These are phyloP conservation scores for Colletotrichum incanum DNA, from an alignment of 2,329 filamentous ascomycete species.

Conservation along the genomic window DNA sequence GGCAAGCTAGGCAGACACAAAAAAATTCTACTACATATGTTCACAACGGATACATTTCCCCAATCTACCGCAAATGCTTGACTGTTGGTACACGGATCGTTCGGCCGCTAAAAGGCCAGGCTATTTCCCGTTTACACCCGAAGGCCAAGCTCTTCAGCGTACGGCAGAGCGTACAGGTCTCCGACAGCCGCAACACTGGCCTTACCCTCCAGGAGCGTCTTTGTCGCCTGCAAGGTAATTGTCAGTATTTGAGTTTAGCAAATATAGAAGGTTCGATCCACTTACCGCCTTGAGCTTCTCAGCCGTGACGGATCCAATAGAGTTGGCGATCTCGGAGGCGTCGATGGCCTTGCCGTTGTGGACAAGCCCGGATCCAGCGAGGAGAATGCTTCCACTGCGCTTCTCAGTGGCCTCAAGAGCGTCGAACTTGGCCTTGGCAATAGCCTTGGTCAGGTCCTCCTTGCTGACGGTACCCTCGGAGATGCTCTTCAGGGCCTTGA, in stretches of 20 bases:
- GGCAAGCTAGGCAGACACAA: conserved; percentile 43
- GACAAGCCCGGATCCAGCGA: conserved; percentile 88
- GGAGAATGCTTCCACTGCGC: conserved; percentile 82
- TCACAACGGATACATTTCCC: conserved; percentile 60
- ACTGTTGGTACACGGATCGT: conserved; percentile 60
- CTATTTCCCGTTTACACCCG: conserved; percentile 79
- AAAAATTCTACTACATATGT: conserved; percentile 62
- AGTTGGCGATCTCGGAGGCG: conserved; percentile 83
- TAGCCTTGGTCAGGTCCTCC: conserved; percentile 92
- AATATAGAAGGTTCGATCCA: conserved; percentile 44
- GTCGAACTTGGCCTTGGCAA: conserved; percentile 94
- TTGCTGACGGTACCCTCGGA: conserved; percentile 82
- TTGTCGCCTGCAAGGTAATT: conserved; percentile 77
- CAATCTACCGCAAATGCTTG: conserved; percentile 53
- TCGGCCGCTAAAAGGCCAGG: conserved; percentile 46
- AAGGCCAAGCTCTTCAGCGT: conserved; percentile 93
- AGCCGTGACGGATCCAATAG: conserved; percentile 84
- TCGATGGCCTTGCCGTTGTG: conserved; percentile 88
- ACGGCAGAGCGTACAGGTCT: conserved; percentile 92
- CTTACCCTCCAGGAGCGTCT: conserved; percentile 89
- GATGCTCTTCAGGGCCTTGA: conserved; percentile 87
- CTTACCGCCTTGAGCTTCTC: conserved; percentile 90
- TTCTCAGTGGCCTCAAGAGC: conserved; percentile 87
- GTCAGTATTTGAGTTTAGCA: conserved; percentile 47
- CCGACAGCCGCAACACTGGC: conserved; percentile 91